phyloP scores from a whole-genome alignment of 2,329 filamentous ascomycete species.

The Beauveria asiatica region DNA sequence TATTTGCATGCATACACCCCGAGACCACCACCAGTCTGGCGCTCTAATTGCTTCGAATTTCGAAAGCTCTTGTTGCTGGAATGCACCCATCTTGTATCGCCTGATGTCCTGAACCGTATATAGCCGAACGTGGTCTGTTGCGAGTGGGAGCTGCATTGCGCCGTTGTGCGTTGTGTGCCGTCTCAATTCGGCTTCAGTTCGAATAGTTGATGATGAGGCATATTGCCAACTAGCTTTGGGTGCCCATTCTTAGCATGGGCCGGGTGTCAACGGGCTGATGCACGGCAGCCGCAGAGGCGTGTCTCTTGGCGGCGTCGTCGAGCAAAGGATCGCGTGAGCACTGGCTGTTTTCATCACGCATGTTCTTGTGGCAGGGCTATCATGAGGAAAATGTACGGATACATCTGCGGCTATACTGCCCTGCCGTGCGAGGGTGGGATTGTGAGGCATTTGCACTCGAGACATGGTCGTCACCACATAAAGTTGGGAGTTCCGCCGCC shows the following conservation, averaged over 20 bases:
- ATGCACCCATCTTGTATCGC: too few species aligned
- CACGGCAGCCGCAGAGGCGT: background rate
- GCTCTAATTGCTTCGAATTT: background rate
- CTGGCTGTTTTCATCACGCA: background rate
- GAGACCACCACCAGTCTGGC: background rate
- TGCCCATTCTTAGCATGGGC: background rate
- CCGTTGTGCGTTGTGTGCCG: background rate
- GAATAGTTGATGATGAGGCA: background rate
- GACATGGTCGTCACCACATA: background rate
- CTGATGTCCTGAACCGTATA: too few species aligned
- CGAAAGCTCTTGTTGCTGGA: background rate
- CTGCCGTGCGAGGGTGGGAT: too few species aligned
- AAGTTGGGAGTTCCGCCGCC: too few species aligned
- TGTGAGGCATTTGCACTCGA: too few species aligned
- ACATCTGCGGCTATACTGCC: too few species aligned
- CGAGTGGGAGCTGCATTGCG: background rate
- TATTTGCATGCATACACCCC: background rate
- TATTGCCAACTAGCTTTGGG: background rate
- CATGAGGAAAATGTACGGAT: too few species aligned
- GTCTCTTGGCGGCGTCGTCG: background rate
- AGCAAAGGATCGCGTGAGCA: background rate
- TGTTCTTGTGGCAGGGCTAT: too few species aligned
- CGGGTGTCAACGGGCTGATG: background rate
- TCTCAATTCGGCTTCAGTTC: background rate
- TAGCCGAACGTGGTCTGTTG: too few species aligned